phyloP scores from a whole-genome alignment of 2,329 filamentous ascomycete genomes.

The Camillea tinctor region DNA sequence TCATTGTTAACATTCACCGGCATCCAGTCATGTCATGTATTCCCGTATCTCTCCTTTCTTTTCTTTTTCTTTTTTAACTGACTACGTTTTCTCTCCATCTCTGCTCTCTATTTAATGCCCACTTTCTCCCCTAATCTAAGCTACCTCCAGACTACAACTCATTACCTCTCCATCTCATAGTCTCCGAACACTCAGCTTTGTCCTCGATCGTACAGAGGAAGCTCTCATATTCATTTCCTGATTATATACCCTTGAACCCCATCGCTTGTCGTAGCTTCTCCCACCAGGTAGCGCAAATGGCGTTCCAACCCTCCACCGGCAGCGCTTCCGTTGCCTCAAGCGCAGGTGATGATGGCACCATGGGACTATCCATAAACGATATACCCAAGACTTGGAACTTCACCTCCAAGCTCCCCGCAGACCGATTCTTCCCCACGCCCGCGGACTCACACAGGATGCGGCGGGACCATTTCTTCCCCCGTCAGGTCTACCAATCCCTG shows the following conservation, averaged over 20 bases:
- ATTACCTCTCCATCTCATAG: background rate
- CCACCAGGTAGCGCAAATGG: slow-evolving; percentile 31
- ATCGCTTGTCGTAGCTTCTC: slow-evolving; percentile 31
- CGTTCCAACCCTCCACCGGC: slow-evolving; percentile 33
- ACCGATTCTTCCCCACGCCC: slow-evolving; percentile 77
- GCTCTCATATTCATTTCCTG: background rate
- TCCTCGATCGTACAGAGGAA: background rate
- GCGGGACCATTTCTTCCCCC: slow-evolving; percentile 72
- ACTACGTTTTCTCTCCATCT: no score
- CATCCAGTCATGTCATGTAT: no score
- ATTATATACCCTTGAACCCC: slow-evolving; percentile 36
- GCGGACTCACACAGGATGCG: slow-evolving; percentile 77
- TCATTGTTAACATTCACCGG: no score
- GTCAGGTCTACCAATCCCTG: slow-evolving; percentile 78
- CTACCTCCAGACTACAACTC: background rate
- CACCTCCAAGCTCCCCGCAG: slow-evolving; percentile 69
- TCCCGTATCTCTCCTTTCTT: no score
- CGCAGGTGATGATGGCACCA: no score
- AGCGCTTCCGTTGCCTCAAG: slow-evolving; percentile 25
- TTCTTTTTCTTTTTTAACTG: no score
- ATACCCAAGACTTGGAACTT: slow-evolving; percentile 66
- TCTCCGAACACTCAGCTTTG: no score
- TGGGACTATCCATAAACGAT: slow-evolving; percentile 43
- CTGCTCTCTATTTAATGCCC: background rate
- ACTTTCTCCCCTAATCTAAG: background rate